phyloP scores from a whole-genome alignment of 805 yeast genomes.

The Danielozyma ontarioensis region DNA sequence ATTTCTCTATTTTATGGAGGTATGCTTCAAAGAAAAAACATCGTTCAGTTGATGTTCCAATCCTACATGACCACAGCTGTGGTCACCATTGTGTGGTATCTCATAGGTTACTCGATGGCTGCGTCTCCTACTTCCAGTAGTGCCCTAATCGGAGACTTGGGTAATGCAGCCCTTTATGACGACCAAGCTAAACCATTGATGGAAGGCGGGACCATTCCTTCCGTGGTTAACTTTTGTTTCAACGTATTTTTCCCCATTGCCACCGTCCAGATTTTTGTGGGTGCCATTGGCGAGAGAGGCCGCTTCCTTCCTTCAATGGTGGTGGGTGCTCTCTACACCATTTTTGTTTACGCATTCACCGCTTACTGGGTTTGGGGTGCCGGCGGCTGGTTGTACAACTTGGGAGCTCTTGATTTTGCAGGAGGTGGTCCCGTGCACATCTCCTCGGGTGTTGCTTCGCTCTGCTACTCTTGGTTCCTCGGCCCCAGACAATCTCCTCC shows the following conservation, averaged over 20 bases:
- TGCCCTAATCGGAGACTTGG: conserved; percentile 29
- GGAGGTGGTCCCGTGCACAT: conserved; percentile 50
- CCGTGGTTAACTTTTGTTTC: conserved; percentile 40
- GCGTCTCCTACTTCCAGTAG: conserved; percentile 28
- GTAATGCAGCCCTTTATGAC: conserved; percentile 34
- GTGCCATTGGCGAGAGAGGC: conserved; percentile 40
- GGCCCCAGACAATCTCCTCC: conserved; percentile 34
- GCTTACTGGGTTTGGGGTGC: conserved; percentile 45
- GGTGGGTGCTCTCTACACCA: conserved; percentile 35
- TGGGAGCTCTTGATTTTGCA: conserved; percentile 44
- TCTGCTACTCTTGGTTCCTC: conserved; percentile 36
- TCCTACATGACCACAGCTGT: conserved; percentile 36
- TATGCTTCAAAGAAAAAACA: conserved; percentile 34
- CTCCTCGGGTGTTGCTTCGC: conserved; percentile 38
- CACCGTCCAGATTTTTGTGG: conserved; percentile 44
- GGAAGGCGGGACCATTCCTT: conserved; percentile 46
- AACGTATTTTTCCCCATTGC: conserved; percentile 45
- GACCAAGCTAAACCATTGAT: conserved; percentile 34
- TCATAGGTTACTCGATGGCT: conserved; percentile 43
- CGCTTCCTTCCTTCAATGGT: conserved; percentile 36
- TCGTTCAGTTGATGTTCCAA: conserved; percentile 41
- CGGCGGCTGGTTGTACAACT: conserved; percentile 39
- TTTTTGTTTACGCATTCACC: conserved; percentile 41
- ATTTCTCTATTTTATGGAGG: conserved; percentile 45
- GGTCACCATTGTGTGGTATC: conserved; percentile 39